phyloP scores from a whole-genome alignment of 179 eudicot species.

The Beta lomatogona region DNA sequence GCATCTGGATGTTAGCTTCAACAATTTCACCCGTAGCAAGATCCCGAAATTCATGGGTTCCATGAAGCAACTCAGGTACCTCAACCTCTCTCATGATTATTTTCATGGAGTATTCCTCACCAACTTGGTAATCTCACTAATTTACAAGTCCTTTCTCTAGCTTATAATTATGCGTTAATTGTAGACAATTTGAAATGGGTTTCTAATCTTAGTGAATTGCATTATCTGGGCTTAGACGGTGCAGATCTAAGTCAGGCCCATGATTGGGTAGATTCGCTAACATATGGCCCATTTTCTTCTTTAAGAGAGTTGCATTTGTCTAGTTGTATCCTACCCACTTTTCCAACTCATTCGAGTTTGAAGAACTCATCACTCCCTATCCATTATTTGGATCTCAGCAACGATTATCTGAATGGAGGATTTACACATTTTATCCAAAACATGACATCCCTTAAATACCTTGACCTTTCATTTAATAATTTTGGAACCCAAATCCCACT shows the following conservation, averaged over 20 bases:
- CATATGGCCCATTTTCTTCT: slow-evolving; percentile 5
- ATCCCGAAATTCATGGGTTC: too few relatives aligned
- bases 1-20: too few relatives aligned
- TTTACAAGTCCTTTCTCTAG: slow-evolving; percentile 6
- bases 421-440: slow-evolving; percentile 9
- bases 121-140: slow-evolving; percentile 21
- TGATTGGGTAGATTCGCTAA: slow-evolving; percentile 11
- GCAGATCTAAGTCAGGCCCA: not conserved
- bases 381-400: not conserved
- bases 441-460: slow-evolving; percentile 15
- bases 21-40: too few relatives aligned
- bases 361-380: slow-evolving; percentile 15
- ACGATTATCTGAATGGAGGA: not conserved
- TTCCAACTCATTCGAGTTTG: not conserved
- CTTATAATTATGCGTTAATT: not conserved
- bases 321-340: not conserved
- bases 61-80: slow-evolving; percentile 13
- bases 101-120: not conserved
- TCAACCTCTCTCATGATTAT: not conserved
- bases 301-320: not conserved
- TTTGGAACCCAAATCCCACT: not conserved
- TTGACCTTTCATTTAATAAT: not conserved
- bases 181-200: slow-evolving; percentile 7
- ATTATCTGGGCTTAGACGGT: not conserved
- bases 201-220: not conserved